Percentiles rank a stretch among this genome's conserved stretches.
Conservation (phyloP, 2,329 filamentous ascomycete genomes). For the Passalora sequoiae region DNA sequence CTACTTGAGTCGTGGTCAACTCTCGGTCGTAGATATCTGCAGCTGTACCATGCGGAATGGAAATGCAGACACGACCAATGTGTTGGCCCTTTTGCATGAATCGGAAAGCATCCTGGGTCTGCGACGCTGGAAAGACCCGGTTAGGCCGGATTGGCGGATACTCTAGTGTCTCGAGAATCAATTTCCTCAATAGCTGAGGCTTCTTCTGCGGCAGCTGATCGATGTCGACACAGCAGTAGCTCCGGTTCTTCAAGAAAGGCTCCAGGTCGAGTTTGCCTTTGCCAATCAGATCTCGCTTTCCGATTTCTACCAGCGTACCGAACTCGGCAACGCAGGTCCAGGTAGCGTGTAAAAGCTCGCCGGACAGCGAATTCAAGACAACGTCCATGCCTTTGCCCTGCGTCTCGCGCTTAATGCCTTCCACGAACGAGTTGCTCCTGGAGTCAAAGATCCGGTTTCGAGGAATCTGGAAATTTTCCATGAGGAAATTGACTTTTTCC, state of each 20-base stretch:
- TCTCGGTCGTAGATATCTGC: not conserved
- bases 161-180: not conserved
- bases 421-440: conserved; percentile 26
- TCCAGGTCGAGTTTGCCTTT: conserved; percentile 16
- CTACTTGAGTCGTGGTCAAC: no score
- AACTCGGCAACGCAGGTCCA: conserved; percentile 29
- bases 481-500: conserved; percentile 23
- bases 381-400: conserved; percentile 32
- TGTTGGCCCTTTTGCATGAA: conserved; percentile 18
- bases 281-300: conserved; percentile 19
- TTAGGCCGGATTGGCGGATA: not conserved
- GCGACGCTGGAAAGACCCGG: conserved; percentile 1
- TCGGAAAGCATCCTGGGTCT: conserved; percentile 14
- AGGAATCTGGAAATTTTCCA: conserved; percentile 21
- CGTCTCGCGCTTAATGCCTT: conserved; percentile 25
- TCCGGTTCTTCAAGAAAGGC: conserved; percentile 14
- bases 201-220: no score
- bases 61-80: conserved; percentile 22
- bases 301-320: conserved; percentile 31
- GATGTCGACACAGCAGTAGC: conserved; percentile 15
- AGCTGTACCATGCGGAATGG: not conserved
- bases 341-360: conserved; percentile 25
- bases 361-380: conserved; percentile 28
- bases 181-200: no score
- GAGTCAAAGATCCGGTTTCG: conserved; percentile 30